phyloP scores from a whole-genome alignment of 305 asterid species.

The Fraxinus xanthoxyloides region DNA sequence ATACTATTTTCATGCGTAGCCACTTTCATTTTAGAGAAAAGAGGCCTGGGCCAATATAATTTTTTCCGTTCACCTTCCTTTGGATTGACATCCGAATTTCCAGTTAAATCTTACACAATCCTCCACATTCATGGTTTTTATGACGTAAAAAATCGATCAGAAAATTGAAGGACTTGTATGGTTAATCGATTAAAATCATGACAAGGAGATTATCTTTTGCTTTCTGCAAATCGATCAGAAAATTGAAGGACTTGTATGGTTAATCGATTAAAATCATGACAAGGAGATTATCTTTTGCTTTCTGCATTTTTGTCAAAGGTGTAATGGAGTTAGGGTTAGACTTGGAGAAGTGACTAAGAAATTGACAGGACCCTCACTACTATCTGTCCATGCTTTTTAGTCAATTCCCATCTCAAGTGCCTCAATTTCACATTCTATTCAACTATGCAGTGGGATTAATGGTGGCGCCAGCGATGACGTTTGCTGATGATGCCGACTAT shows the following conservation, averaged over 20 bases:
- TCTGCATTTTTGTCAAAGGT: not conserved
- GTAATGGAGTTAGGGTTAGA: not conserved
- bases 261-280: not conserved
- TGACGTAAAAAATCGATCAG: not conserved
- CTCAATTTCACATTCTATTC: not conserved
- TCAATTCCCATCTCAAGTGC: not conserved
- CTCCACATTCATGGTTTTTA: not conserved
- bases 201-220: not conserved
- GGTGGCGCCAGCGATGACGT: not conserved
- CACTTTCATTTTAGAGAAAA: constrained; percentile 63
- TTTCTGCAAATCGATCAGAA: not conserved
- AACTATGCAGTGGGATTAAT: not conserved
- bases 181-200: not conserved
- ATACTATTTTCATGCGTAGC: constrained; percentile 59
- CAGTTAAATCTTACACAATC: not conserved
- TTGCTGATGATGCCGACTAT: not conserved
- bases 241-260: not conserved
- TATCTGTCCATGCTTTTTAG: not conserved
- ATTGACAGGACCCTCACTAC: not conserved
- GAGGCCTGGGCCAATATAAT: constrained; percentile 47
- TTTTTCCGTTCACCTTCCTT: constrained; percentile 52
- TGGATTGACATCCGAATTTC: constrained; percentile 39
- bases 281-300: not conserved
- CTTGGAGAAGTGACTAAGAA: not conserved
- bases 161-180: not conserved